Evolutionary conservation across 805 yeast genomes (phyloP), one percentile per base, ranked within the genome.

Genomic region (Lipomyces mesembrius): DNA sequence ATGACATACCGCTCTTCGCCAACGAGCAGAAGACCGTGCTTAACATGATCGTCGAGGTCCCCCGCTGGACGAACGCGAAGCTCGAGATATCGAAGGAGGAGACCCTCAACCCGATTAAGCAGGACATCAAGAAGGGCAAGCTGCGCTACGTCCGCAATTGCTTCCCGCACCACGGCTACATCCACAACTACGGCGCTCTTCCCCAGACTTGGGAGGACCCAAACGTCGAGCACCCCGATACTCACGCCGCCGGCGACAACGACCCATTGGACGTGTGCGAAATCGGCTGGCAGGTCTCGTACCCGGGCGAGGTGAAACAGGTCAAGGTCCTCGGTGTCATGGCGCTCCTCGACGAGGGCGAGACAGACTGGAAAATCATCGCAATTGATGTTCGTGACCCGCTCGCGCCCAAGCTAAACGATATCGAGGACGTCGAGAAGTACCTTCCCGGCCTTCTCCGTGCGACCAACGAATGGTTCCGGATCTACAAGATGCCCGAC

Each of bases 151-250:
- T 95, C 68, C 89, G 97, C 83, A 95, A 95, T 87, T 88, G 96
- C 80, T 94, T 94, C 91, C 99, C 99, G 62, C 97, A 91, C 84
- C 96, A 95, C 80, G 99, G 99, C 75, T 94, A 95, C 84, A 94
- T 94, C 74, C 97, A 92, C 84, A 95, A 95, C 84, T 94, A 94
- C 79, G 99, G 72, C 79, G 98, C 98, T 60, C 90, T 94, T 86
- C 98, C 98, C 73, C 98, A 94, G 81, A 94, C 98, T 2, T 94
- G 98, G 98, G 99, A 94, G 79, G 96, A 95, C 76, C 96, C 96
- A n/a, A 85, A 88, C 66, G 81, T 80, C 61, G 74, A 71, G 63
- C 82, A 79, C 73, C 76, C 79, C 37, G 83, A 71, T 67, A 80
- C 85, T 66, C 83, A 80, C 75, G 84, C 83, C 46, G 79, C 79